Evolutionary conservation across 1,284 basidiomycete species (phyloP).

Genomic region (Pascua guehoae): DNA sequence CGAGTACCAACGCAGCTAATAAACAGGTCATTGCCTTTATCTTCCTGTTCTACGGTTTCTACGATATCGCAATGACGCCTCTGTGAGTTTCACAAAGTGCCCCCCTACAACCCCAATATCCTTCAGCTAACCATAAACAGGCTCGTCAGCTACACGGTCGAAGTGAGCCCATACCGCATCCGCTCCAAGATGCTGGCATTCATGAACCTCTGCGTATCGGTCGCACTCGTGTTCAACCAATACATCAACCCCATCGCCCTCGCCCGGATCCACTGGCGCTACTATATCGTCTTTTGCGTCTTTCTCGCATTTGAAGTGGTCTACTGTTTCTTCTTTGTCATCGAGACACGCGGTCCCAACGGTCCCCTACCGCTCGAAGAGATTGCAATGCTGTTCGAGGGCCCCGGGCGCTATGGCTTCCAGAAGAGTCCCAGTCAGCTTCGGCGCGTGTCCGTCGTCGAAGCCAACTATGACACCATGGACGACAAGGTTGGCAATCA

Average conservation of each 20-base stretch:
- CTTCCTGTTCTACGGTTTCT: conserved; percentile 45
- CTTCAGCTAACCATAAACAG: no score
- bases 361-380: conserved; percentile 43
- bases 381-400: conserved; percentile 32
- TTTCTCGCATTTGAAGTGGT: conserved; percentile 44
- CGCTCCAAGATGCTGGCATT: conserved; percentile 75
- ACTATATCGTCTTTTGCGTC: conserved; percentile 38
- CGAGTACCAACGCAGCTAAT: no score
- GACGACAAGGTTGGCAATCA: neutral
- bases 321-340: conserved; percentile 42
- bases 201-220: conserved; percentile 40
- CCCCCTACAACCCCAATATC: no score
- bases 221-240: conserved; percentile 43
- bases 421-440: conserved; percentile 8
- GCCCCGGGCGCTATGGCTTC: conserved; percentile 15
- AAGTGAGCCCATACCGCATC: conserved; percentile 40
- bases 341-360: conserved; percentile 36
- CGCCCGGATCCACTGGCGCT: conserved; percentile 30
- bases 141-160: conserved; percentile 18
- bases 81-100: neutral
- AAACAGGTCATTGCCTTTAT: conserved; percentile 18
- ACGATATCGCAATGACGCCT: conserved; percentile 48
- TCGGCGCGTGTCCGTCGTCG: neutral
- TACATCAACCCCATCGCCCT: conserved; percentile 46
- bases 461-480: conserved; percentile 1